A percentile compares a stretch with the other conserved stretches of the same genome.
These are phyloP conservation scores for Paulownia fortunei DNA, from an alignment of 257 asterid species.

Conservation along the genomic window DNA sequence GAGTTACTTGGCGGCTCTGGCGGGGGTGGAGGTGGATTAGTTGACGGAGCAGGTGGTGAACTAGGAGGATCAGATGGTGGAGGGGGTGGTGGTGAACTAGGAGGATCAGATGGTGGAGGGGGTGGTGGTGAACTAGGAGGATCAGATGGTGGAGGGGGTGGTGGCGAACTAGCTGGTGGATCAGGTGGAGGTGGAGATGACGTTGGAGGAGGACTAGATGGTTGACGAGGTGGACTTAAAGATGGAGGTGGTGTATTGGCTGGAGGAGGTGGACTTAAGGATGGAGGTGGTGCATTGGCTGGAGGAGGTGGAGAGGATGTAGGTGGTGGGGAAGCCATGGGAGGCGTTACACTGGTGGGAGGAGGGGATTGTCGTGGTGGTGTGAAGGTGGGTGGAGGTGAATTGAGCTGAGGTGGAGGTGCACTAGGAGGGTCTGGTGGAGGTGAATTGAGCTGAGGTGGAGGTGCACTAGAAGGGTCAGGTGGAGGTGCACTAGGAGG, in stretches of 20 bases:
- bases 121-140: conserved; percentile 46
- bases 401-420: conserved; percentile 28
- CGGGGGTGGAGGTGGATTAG: conserved; percentile 51
- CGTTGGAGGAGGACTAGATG: conserved; percentile 45
- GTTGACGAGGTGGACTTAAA: conserved; percentile 37
- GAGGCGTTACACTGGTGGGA: conserved; percentile 13
- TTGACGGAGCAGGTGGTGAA: conserved; percentile 35
- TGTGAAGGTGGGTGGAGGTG: conserved; percentile 26
- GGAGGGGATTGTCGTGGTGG: conserved; percentile 27
- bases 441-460: conserved; percentile 34
- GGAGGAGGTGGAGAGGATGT: conserved; percentile 25
- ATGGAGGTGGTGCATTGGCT: conserved; percentile 3
- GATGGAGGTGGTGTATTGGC: conserved; percentile 40
- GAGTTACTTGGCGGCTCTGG: conserved; percentile 34
- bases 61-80: conserved; percentile 39
- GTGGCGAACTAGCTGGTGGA: conserved; percentile 33
- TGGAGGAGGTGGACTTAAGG: conserved; percentile 30
- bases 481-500: not conserved
- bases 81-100: conserved; percentile 35
- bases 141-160: conserved; percentile 37
- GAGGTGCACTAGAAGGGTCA: conserved; percentile 24
- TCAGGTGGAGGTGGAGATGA: conserved; percentile 41
- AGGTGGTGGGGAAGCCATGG: conserved; percentile 43
- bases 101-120: conserved; percentile 42
- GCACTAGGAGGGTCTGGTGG: conserved; percentile 27